Evolutionary conservation across 2,329 filamentous ascomycete genomes (phyloP).

Genomic region (Cercospora nicotianae): DNA sequence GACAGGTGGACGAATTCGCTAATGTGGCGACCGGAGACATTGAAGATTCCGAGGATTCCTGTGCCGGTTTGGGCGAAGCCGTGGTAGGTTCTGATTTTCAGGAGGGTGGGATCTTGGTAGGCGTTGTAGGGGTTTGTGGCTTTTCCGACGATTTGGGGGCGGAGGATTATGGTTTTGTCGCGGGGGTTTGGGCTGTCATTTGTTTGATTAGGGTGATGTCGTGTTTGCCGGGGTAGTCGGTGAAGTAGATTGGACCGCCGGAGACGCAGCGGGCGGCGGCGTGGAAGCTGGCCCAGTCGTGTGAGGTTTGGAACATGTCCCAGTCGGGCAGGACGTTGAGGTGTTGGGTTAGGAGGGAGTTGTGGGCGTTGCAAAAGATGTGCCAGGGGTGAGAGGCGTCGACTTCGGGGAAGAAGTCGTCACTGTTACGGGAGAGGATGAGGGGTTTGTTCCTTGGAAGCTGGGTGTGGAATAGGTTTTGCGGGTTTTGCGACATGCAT

Average conservation of each 20-base stretch:
- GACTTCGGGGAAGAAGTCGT: constrained; percentile 86
- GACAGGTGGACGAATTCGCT: constrained; percentile 69
- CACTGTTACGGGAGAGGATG: constrained; percentile 79
- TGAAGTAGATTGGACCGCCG: constrained; percentile 92
- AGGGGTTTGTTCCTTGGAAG: constrained; percentile 72
- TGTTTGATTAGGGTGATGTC: constrained; percentile 72
- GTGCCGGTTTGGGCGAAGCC: constrained; percentile 68
- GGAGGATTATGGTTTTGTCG: constrained; percentile 75
- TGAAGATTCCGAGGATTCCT: constrained; percentile 81
- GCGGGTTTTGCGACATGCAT: constrained; percentile 91
- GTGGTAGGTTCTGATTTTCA: constrained; percentile 78
- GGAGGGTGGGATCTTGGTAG: constrained; percentile 70
- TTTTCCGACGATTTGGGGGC: constrained; percentile 73
- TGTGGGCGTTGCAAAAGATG: constrained; percentile 91
- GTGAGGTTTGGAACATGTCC: constrained; percentile 71
- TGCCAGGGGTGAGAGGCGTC: constrained; percentile 88
- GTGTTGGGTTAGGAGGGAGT: constrained; percentile 76
- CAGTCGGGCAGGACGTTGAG: constrained; percentile 85
- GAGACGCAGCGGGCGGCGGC: constrained; percentile 86
- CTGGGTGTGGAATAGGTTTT: constrained; percentile 81
- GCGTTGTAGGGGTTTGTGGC: constrained; percentile 70
- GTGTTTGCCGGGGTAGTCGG: constrained; percentile 81
- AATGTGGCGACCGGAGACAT: constrained; percentile 63
- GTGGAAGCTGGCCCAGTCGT: constrained; percentile 76
- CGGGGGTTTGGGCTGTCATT: constrained; percentile 75